Percentiles rank a stretch among this genome's conserved stretches.
These are phyloP conservation scores for Cladosporium phlei DNA, from an alignment of 2,329 filamentous ascomycete genomes.

Conservation along the genomic window DNA sequence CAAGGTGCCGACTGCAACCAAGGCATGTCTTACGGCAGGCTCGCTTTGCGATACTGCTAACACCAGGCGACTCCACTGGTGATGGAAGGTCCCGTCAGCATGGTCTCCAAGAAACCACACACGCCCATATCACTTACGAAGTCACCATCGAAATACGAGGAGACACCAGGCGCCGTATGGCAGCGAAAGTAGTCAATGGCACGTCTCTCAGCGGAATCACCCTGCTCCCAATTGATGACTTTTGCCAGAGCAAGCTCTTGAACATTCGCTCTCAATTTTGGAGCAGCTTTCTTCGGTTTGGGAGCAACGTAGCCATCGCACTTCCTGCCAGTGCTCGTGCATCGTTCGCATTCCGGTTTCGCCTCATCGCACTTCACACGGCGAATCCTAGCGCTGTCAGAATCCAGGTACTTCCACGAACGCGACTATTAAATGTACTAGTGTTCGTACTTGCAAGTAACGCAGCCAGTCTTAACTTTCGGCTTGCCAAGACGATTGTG, in stretches of 20 bases:
- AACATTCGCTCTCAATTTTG: background rate
- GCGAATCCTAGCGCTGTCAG: conserved; percentile 50
- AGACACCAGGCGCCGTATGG: conserved; percentile 20
- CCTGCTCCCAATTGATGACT: conserved; percentile 63
- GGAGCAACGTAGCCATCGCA: conserved; percentile 52
- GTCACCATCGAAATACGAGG: conserved; percentile 21
- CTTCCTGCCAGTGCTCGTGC: conserved; percentile 4
- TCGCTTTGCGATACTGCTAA: conserved; percentile 22
- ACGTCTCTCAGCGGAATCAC: conserved; percentile 64
- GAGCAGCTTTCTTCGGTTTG: conserved; percentile 63
- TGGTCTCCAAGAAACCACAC: too few relatives aligned
- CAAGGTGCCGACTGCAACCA: conserved; percentile 22
- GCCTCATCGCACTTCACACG: conserved; percentile 57
- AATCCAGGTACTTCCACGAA: background rate
- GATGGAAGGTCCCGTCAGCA: background rate
- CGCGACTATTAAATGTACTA: conserved; percentile 25
- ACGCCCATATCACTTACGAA: conserved; percentile 15
- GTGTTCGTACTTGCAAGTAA: conserved; percentile 37
- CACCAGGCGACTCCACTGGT: conserved; percentile 22
- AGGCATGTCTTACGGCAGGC: conserved; percentile 25
- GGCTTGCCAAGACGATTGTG: conserved; percentile 1
- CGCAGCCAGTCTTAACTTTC: conserved; percentile 12
- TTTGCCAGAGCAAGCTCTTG: conserved; percentile 25
- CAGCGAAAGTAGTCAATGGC: conserved; percentile 25
- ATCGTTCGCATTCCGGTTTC: conserved; percentile 7